A percentile compares a stretch with the other conserved stretches of the same genome.
phyloP scores from a whole-genome alignment of 441 rosid species.

The Hura crepitans region DNA sequence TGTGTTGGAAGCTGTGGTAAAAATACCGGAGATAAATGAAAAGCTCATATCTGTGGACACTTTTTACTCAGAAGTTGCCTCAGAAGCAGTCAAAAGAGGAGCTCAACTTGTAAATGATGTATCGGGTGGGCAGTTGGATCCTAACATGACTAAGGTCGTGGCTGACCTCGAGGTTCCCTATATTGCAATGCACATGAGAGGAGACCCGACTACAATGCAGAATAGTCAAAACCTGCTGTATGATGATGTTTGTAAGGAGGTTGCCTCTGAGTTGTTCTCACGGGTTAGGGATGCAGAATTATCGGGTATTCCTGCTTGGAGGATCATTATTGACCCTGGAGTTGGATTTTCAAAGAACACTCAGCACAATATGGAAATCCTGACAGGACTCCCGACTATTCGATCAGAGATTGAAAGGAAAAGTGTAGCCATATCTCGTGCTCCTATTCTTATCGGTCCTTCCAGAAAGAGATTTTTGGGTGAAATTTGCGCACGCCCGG shows the following conservation, averaged over 20 bases:
- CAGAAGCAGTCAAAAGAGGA: conserved; percentile 71
- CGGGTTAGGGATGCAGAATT: conserved; percentile 50
- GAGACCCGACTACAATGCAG: conserved; percentile 86
- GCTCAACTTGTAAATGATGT: conserved; percentile 86
- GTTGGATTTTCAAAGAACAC: conserved; percentile 80
- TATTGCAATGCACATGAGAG: conserved; percentile 94
- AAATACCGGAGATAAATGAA: conserved; percentile 79
- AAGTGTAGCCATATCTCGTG: conserved; percentile 62
- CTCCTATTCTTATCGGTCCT: conserved; percentile 76
- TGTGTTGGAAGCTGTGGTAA: conserved; percentile 57
- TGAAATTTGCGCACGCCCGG: conserved; percentile 55
- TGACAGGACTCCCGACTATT: conserved; percentile 52
- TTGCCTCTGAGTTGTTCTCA: conserved; percentile 61
- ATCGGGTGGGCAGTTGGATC: conserved; percentile 72
- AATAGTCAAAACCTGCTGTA: conserved; percentile 57
- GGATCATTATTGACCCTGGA: conserved; percentile 81
- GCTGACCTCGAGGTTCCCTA: conserved; percentile 71
- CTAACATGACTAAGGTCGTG: conserved; percentile 60
- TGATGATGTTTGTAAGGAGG: conserved; percentile 56
- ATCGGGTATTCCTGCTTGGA: conserved; percentile 84
- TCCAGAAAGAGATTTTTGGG: conserved; percentile 86
- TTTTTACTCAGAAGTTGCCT: conserved; percentile 81
- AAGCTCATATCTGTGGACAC: conserved; percentile 85
- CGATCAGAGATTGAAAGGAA: conserved; percentile 62
- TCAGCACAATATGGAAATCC: conserved; percentile 66